Base-by-base conservation (phyloP, 495 filamentous ascomycete species). In the Viridothelium virens region DNA sequence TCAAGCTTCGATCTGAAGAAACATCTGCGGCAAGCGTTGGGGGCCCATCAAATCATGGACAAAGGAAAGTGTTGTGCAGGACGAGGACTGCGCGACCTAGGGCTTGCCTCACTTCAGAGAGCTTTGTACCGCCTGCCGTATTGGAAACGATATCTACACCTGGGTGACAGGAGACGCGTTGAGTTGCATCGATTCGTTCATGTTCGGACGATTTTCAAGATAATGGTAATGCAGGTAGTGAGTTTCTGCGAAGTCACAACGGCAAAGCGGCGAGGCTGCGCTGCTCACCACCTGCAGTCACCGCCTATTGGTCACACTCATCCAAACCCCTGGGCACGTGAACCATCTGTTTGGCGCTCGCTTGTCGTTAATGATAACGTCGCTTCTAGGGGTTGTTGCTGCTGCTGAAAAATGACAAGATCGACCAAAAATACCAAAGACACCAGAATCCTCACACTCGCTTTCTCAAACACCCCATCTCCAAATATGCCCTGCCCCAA, bases 171-270 rank as follows among this genome's bases (percentile, higher is more conserved):
- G 53, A 59, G 53, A 36, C 5, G 14, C 31, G 18, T 59, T 7
- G 25, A 36, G 18, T 7, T 3, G 53, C 36, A 33, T 33, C 53
- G 36, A 36, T 33, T 18, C 7, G 7, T 18, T 11, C 31, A 34
- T 59, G 53, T 59, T 36, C 53, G 31, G 53, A 36, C 18, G 31
- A 34, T 9, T 34, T 59, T 59, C 6, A 18, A 59, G 31, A 36
- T 36, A 31, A 36, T 59, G 36, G 53, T 34, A 31, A 59, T 36
- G 53, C 53, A 59, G 25, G 25, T 25, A 25, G 25, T 59, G 53
- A 31, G 36, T 18, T 36, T 59, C 53, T 59, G 53, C 53, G 53
- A 59, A 59, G 53, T 59, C 36, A 59, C 53, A 59, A 59, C 7
- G 31, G 14, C 53, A 14, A 36, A 59, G 2, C 31, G 25, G 6